Evolutionary conservation across 768 basidiomycete genomes (phyloP).

Genomic region (Tricholoma terreum): DNA sequence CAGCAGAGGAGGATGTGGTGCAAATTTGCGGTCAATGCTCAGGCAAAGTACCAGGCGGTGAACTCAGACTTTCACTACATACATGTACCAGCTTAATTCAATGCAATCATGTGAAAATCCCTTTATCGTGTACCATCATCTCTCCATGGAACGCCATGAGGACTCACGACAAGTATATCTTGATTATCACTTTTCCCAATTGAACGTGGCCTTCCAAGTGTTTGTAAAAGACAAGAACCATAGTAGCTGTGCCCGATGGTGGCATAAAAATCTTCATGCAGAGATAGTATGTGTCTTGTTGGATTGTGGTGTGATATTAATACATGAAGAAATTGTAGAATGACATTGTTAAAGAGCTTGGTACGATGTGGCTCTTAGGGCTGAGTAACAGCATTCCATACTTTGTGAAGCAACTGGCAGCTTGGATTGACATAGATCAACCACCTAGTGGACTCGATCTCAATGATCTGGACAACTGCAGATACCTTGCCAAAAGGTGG

Average conservation of each 20-base stretch:
- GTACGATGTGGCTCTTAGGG: background rate
- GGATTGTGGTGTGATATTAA: background rate
- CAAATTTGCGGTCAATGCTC: no score
- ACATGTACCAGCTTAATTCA: no score
- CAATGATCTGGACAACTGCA: background rate
- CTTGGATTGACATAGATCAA: background rate
- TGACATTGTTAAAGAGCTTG: background rate
- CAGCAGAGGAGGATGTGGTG: no score
- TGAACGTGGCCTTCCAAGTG: background rate
- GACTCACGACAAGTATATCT: background rate
- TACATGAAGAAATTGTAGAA: background rate
- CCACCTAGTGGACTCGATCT: background rate
- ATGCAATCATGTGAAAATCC: no score
- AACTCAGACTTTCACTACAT: no score
- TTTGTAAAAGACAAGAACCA: background rate
- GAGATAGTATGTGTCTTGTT: background rate
- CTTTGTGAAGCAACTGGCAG: background rate
- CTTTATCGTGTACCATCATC: no score
- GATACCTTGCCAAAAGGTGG: background rate
- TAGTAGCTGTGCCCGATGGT: background rate
- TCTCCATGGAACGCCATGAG: background rate
- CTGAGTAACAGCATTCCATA: background rate
- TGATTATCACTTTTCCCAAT: background rate
- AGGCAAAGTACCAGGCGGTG: no score
- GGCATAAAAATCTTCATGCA: background rate